phyloP scores from a whole-genome alignment of 192 early-diverging fungal genomes.

The Glomus cerebriforme region DNA sequence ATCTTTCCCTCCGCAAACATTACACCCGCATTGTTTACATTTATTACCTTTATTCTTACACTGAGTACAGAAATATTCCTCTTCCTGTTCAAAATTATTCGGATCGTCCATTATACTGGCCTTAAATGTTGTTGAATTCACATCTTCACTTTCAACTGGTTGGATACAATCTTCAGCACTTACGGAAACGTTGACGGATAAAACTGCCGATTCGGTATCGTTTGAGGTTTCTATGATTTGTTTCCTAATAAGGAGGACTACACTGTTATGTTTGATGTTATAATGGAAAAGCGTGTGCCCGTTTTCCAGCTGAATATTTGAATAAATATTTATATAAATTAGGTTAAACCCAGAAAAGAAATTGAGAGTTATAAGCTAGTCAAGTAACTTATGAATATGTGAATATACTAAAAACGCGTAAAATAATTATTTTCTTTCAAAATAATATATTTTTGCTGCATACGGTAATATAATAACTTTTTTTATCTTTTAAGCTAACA shows the following conservation, averaged over 20 bases:
- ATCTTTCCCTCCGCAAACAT: conserved; percentile 52
- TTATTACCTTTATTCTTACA: conserved; percentile 40
- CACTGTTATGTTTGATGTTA: conserved; percentile 38
- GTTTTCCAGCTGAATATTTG: conserved; percentile 38
- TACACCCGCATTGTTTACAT: conserved; percentile 57
- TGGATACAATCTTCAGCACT: neutral
- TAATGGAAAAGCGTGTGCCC: conserved; percentile 48
- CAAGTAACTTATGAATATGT: no score
- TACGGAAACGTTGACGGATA: neutral
- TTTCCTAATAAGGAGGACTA: conserved; percentile 35
- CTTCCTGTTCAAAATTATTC: neutral
- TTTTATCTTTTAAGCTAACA: neutral
- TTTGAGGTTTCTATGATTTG: neutral
- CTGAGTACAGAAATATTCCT: conserved; percentile 38
- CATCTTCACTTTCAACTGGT: neutral
- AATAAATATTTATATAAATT: neutral
- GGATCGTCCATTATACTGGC: neutral
- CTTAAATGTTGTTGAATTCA: neutral
- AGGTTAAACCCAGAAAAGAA: neutral
- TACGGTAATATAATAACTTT: neutral
- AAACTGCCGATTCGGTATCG: neutral
- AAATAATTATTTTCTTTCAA: no score
- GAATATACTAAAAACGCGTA: neutral
- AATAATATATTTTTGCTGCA: no score
- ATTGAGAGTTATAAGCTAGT: no score